Conservation (phyloP, 352 stramenopile species). For the Phytophthora idaei region DNA sequence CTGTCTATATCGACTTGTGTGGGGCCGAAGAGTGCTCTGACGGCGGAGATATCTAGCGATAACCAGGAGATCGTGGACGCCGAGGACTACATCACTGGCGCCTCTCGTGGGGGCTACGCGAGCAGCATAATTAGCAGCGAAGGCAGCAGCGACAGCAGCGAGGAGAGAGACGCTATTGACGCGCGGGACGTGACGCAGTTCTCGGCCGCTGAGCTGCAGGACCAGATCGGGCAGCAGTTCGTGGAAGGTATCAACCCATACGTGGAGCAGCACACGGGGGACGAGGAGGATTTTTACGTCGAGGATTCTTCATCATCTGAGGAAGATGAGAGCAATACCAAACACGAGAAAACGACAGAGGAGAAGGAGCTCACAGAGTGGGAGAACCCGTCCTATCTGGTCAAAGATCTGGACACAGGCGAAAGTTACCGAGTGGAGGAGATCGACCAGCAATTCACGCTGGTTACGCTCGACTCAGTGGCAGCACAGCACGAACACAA, state of each 20-base stretch:
- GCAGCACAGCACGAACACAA: slow-evolving; percentile 62
- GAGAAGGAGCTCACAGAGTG: slow-evolving; percentile 51
- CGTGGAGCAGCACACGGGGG: slow-evolving; percentile 45
- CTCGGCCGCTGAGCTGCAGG: slow-evolving; percentile 31
- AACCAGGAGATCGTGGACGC: slow-evolving; percentile 29
- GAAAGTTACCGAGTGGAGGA: slow-evolving; percentile 82
- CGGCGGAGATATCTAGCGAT: slow-evolving; percentile 11
- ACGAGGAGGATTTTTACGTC: slow-evolving; percentile 41
- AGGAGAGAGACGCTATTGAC: slow-evolving; percentile 7
- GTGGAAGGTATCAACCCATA: slow-evolving; percentile 54
- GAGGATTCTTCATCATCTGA: slow-evolving; percentile 35
- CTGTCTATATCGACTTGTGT: background rate
- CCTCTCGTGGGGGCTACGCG: slow-evolving; percentile 28
- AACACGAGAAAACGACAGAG: background rate
- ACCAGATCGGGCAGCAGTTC: slow-evolving; percentile 42
- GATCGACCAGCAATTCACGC: slow-evolving; percentile 83
- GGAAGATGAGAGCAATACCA: slow-evolving; percentile 16
- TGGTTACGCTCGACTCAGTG: slow-evolving; percentile 76
- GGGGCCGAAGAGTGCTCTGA: slow-evolving; percentile 4
- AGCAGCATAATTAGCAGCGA: slow-evolving; percentile 38
- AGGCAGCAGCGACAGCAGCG: slow-evolving; percentile 32
- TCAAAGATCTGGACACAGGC: slow-evolving; percentile 83
- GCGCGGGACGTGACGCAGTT: slow-evolving; percentile 36
- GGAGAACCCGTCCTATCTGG: slow-evolving; percentile 83
- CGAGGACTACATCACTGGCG: slow-evolving; percentile 33